Evolutionary conservation across 441 rosid genomes (phyloP).

Genomic region (Adansonia gregorii): DNA sequence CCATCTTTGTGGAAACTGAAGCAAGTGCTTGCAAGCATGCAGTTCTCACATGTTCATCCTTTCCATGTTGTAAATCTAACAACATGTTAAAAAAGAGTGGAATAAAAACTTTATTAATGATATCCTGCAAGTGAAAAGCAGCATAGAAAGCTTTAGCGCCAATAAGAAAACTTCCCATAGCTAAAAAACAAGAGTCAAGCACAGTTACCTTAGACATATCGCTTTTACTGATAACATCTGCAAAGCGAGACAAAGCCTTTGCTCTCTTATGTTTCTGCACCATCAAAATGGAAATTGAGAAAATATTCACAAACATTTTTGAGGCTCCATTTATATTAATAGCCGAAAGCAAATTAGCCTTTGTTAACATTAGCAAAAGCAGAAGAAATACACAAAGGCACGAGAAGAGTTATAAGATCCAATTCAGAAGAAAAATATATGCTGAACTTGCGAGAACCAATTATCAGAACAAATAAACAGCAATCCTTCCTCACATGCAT

Average conservation of each 20-base stretch:
- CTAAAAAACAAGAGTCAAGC: background rate
- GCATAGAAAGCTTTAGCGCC: conserved; percentile 32
- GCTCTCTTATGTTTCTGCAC: conserved; percentile 83
- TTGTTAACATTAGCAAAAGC: background rate
- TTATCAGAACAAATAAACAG: conserved; percentile 6
- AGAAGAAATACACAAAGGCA: conserved; percentile 1
- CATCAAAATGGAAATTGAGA: conserved; percentile 9
- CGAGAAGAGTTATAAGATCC: background rate
- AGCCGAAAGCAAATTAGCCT: background rate
- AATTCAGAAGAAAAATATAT: background rate
- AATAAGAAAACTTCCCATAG: conserved; percentile 22
- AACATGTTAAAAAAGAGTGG: conserved; percentile 85
- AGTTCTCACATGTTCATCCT: conserved; percentile 62
- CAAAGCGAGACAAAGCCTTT: conserved; percentile 71
- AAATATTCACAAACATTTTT: background rate
- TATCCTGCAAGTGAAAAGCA: conserved; percentile 59
- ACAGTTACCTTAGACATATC: conserved; percentile 62
- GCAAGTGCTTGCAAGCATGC: conserved; percentile 86
- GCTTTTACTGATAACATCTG: conserved; percentile 49
- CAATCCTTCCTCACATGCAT: background rate
- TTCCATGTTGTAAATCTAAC: conserved; percentile 78
- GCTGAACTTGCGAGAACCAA: background rate
- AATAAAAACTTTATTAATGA: conserved; percentile 72
- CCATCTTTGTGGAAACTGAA: conserved; percentile 69
- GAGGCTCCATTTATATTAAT: background rate